Percentiles rank a stretch among this genome's conserved stretches.
These are phyloP conservation scores for Punica granatum DNA, from an alignment of 345 rosid genomes.

Conservation along the genomic window DNA sequence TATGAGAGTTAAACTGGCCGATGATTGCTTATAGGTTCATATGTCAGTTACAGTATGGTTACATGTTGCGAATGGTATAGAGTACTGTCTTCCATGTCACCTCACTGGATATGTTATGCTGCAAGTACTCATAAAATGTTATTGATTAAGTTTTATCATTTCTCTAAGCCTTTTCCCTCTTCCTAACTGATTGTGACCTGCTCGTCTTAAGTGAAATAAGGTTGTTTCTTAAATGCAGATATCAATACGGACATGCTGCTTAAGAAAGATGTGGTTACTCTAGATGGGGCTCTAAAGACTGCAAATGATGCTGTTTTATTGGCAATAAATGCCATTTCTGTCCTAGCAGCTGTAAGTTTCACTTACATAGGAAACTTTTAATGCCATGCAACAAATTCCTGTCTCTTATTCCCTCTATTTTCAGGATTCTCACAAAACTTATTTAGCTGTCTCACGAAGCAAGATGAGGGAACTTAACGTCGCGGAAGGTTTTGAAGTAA, in stretches of 20 bases:
- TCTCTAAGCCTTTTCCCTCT: not conserved
- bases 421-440: constrained; percentile 53
- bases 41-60: too few relatives aligned
- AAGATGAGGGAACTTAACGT: constrained; percentile 44
- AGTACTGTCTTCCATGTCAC: not conserved
- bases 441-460: constrained; percentile 31
- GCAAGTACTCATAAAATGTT: not conserved
- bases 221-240: constrained; percentile 33
- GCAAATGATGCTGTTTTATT: constrained; percentile 78
- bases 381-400: not conserved
- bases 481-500: constrained; percentile 54
- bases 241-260: constrained; percentile 76
- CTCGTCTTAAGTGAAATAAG: not conserved
- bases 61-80: too few relatives aligned
- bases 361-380: not conserved
- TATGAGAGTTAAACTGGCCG: not conserved
- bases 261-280: constrained; percentile 71
- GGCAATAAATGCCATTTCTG: constrained; percentile 59
- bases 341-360: constrained; percentile 56
- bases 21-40: not conserved
- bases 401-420: constrained; percentile 13
- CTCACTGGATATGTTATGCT: not conserved
- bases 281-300: constrained; percentile 81
- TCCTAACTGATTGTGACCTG: not conserved
- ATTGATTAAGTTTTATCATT: not conserved